Evolutionary conservation across 108 stramenopile species (phyloP).

Genomic region (Schizochytrium sp.): DNA sequence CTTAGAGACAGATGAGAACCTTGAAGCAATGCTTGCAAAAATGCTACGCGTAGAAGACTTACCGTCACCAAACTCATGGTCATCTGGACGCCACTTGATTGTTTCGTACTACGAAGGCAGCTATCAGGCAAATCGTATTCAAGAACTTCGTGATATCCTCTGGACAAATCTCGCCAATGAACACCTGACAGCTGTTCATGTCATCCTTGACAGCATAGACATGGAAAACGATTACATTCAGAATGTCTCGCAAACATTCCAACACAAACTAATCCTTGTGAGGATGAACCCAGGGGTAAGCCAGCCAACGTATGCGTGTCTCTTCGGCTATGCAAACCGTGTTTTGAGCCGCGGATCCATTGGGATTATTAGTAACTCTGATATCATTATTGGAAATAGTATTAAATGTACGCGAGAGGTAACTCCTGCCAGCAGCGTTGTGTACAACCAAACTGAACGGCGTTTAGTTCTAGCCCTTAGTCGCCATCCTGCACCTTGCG

Average conservation of each 20-base stretch:
- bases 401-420: conserved; percentile 16
- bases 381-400: neutral
- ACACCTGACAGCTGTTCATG: neutral
- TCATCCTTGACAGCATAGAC: neutral
- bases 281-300: neutral
- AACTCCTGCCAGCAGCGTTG: neutral
- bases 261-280: neutral
- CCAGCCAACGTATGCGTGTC: neutral
- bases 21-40: neutral
- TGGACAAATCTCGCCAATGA: neutral
- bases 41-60: neutral
- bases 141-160: neutral
- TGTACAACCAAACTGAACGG: conserved; percentile 28
- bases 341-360: conserved; percentile 41
- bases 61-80: neutral
- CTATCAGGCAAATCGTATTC: neutral
- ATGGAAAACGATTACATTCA: neutral
- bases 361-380: neutral
- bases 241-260: neutral
- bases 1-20: no score
- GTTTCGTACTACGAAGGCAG: conserved; percentile 36
- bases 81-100: conserved; percentile 35
- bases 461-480: conserved; percentile 31
- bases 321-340: conserved; percentile 32
- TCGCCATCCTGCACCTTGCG: conserved; percentile 23